Evolutionary conservation across 176 grass and related monocot genomes (phyloP).

Genomic region (Bolboschoenus planiculmis): DNA sequence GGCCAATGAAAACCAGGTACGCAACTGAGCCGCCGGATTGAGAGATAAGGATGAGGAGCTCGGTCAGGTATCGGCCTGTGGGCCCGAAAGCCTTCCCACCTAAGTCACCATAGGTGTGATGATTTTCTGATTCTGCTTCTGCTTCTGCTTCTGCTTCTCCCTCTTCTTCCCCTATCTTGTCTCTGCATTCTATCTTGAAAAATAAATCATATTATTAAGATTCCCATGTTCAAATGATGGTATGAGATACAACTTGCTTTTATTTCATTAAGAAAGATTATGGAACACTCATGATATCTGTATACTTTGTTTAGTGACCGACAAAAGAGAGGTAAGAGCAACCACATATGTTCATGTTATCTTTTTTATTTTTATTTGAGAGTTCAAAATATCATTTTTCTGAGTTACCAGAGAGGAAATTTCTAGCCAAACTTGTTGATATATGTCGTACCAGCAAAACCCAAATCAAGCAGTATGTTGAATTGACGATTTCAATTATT

Average conservation of each 20-base stretch:
- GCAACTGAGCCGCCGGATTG: conserved; percentile 72
- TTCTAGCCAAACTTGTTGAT: background rate
- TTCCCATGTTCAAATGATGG: background rate
- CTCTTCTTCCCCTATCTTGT: conserved; percentile 46
- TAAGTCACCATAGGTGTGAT: conserved; percentile 65
- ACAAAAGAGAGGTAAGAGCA: background rate
- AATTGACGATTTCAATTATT: background rate
- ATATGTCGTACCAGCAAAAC: background rate
- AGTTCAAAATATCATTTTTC: background rate
- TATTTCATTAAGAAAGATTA: background rate
- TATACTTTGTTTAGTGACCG: background rate
- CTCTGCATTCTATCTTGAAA: conserved; percentile 66
- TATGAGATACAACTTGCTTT: background rate
- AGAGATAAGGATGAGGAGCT: conserved; percentile 65
- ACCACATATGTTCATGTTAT: background rate
- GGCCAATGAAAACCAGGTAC: conserved; percentile 85
- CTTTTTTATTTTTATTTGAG: background rate
- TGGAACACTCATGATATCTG: background rate
- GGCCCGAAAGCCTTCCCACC: conserved; percentile 64
- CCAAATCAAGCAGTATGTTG: background rate
- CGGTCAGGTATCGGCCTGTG: conserved; percentile 56
- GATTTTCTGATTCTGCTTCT: conserved; percentile 24
- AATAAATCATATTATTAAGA: conserved; percentile 16
- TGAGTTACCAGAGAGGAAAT: background rate
- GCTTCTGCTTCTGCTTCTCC: conserved; percentile 29